These are phyloP conservation scores for Scedosporium dehoogii DNA, from an alignment of 2,329 filamentous ascomycete genomes.

Conservation along the genomic window DNA sequence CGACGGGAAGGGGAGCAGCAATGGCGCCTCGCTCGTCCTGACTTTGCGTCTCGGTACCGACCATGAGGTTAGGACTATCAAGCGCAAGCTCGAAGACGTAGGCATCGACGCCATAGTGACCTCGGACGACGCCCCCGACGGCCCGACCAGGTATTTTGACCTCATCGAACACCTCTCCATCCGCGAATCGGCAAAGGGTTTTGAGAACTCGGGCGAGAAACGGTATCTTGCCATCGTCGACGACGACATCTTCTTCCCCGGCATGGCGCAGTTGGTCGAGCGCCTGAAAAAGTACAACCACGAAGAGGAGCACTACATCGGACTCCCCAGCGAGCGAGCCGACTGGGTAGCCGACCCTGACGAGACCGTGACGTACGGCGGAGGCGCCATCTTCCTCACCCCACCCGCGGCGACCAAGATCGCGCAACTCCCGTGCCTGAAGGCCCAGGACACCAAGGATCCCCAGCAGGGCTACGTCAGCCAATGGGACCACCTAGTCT, in stretches of 20 bases:
- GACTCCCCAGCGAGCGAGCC: slow-evolving; percentile 30
- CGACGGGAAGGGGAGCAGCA: slow-evolving; percentile 25
- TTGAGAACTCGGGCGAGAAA: slow-evolving; percentile 17
- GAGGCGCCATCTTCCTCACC: slow-evolving; percentile 33
- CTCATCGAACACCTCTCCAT: slow-evolving; percentile 24
- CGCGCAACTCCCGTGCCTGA: slow-evolving; percentile 27
- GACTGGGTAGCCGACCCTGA: slow-evolving; percentile 31
- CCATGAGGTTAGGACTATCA: slow-evolving; percentile 21
- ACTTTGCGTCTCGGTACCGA: slow-evolving; percentile 27
- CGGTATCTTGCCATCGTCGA: slow-evolving; percentile 34
- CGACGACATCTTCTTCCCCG: slow-evolving; percentile 36
- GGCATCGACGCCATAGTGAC: slow-evolving; percentile 30
- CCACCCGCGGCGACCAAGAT: slow-evolving; percentile 22
- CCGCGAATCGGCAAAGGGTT: slow-evolving; percentile 21
- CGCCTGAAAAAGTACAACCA: slow-evolving; percentile 25
- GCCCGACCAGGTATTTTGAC: slow-evolving; percentile 26
- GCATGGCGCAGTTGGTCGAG: slow-evolving; percentile 26
- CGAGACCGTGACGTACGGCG: slow-evolving; percentile 30
- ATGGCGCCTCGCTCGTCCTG: slow-evolving; percentile 32
- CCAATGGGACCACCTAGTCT: slow-evolving; percentile 31
- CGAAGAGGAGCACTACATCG: slow-evolving; percentile 26
- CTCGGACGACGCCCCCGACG: slow-evolving; percentile 20
- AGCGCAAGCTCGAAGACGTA: slow-evolving; percentile 18
- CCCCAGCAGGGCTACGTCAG: slow-evolving; percentile 14
- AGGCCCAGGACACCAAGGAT: slow-evolving; percentile 9